Evolutionary conservation across 2,329 filamentous ascomycete genomes (phyloP), one percentile per base, ranked within the genome.

Genomic region (Colletotrichum australisinense): DNA sequence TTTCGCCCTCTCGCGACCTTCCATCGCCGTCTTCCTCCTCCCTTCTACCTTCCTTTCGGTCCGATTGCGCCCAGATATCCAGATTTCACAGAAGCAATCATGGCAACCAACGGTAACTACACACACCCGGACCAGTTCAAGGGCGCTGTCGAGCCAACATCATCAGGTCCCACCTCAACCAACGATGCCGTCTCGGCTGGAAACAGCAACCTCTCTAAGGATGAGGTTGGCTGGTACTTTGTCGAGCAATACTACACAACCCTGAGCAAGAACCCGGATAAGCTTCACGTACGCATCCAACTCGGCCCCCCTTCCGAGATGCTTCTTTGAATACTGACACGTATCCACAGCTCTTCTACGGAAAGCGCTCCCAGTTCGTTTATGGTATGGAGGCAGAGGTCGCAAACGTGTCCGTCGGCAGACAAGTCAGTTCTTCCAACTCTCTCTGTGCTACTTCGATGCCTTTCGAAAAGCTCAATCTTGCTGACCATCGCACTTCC

Each of bases 171-270:
- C 72, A 77, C 81, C 66, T 73, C 82, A 62, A 78, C 79, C 73
- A 82, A 82, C 69, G 78, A 81, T 73, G 78, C 81, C 57, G 42
- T 63, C 22, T 78, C 79, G 75, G 76, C 80, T 53, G 79, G 79
- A 69, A 85, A 83, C 78, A 85, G 81, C 80, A 87, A 89, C 78
- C 85, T 91, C 53, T 87, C 88, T 79, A 98, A 98, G 88, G 95
- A 98, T 83, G 95, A 98, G 87, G 95, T 99, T 78, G 97, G 95
- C 84, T 99, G 97, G 97, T 98, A 96, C 87, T 99, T 99, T 79
- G 97, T 99, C 72, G 95, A 98, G 90, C 95, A 98, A 85, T 99
- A 98, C 89, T 99, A 99, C 87, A 98, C 94, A 78, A 99, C 95
- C 75, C 87, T 99, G 81, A 98, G 95, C 91, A 95, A 96, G 85